These are phyloP conservation scores for Xerocomellus intermedius DNA, from an alignment of 768 basidiomycete genomes.

Conservation along the genomic window DNA sequence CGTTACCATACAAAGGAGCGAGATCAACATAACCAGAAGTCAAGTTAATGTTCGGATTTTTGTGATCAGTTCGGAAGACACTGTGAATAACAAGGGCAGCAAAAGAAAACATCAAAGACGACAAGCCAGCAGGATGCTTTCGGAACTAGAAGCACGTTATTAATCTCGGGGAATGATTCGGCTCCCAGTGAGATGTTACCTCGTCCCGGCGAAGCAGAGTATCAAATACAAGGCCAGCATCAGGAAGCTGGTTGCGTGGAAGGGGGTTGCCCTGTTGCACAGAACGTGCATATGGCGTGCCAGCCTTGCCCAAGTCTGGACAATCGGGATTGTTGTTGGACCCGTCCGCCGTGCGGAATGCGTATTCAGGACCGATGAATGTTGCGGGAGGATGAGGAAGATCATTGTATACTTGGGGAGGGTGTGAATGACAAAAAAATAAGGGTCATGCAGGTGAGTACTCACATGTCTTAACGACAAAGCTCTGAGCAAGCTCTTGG, in stretches of 20 bases:
- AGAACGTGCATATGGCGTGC: conserved; percentile 77
- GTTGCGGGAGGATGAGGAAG: conserved; percentile 77
- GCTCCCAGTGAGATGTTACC: conserved; percentile 35
- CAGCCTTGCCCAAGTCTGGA: conserved; percentile 76
- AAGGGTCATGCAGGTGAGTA: background rate
- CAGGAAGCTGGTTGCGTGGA: conserved; percentile 68
- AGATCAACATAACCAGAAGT: conserved; percentile 88
- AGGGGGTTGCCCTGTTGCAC: conserved; percentile 70
- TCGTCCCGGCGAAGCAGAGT: conserved; percentile 70
- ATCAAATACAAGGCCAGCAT: conserved; percentile 79
- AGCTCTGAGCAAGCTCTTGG: conserved; percentile 39
- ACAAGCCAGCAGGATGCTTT: conserved; percentile 76
- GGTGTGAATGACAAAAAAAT: background rate
- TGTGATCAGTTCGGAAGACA: conserved; percentile 80
- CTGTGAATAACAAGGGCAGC: conserved; percentile 85
- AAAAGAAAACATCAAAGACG: conserved; percentile 77
- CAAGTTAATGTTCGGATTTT: conserved; percentile 67
- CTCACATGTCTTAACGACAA: conserved; percentile 55
- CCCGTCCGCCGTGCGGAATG: conserved; percentile 77
- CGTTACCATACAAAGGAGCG: conserved; percentile 77
- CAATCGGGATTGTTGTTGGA: conserved; percentile 67
- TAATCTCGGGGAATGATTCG: background rate
- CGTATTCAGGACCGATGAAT: conserved; percentile 57
- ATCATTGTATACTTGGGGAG: conserved; percentile 69
- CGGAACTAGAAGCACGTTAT: conserved; percentile 50